Conservation (phyloP, 208 protist genomes). For the Novymonas esmeraldas region DNA sequence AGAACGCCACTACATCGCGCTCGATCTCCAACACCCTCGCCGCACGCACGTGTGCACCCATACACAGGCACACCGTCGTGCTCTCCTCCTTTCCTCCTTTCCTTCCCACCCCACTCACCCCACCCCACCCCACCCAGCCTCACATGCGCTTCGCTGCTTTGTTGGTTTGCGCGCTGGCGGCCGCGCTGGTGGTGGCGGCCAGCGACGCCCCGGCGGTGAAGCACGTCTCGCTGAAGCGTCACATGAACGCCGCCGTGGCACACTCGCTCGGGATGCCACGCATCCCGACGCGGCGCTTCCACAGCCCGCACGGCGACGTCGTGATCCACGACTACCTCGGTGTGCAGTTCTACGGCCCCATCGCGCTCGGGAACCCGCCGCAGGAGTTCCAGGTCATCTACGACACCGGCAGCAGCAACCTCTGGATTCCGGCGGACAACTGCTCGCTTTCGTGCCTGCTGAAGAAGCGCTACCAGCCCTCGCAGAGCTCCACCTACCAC, state of each 20-base stretch:
- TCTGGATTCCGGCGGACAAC: slow-evolving; percentile 69
- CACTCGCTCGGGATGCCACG: slow-evolving; percentile 28
- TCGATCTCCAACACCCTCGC: no score
- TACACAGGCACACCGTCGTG: no score
- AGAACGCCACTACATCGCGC: no score
- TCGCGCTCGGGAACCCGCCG: slow-evolving; percentile 87
- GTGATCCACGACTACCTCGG: slow-evolving; percentile 75
- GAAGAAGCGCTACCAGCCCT: slow-evolving; percentile 83
- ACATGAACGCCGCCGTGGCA: slow-evolving; percentile 37
- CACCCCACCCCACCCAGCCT: no score
- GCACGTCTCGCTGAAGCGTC: slow-evolving; percentile 36
- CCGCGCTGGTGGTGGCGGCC: no score
- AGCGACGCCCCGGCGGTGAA: slow-evolving; percentile 24
- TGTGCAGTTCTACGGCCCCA: slow-evolving; percentile 91
- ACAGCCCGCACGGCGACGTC: slow-evolving; percentile 27
- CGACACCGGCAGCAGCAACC: slow-evolving; percentile 74
- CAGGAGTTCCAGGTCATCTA: slow-evolving; percentile 88
- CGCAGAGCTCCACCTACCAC: slow-evolving; percentile 77
- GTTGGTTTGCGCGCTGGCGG: slow-evolving; percentile 9
- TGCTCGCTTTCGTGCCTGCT: slow-evolving; percentile 58
- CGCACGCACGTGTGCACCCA: no score
- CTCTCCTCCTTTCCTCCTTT: no score
- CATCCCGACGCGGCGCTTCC: slow-evolving; percentile 27
- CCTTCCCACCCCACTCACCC: no score
- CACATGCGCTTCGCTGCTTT: slow-evolving; percentile 9